phyloP scores from a whole-genome alignment of 2,329 filamentous ascomycete species.

The Botryotinia convoluta region DNA sequence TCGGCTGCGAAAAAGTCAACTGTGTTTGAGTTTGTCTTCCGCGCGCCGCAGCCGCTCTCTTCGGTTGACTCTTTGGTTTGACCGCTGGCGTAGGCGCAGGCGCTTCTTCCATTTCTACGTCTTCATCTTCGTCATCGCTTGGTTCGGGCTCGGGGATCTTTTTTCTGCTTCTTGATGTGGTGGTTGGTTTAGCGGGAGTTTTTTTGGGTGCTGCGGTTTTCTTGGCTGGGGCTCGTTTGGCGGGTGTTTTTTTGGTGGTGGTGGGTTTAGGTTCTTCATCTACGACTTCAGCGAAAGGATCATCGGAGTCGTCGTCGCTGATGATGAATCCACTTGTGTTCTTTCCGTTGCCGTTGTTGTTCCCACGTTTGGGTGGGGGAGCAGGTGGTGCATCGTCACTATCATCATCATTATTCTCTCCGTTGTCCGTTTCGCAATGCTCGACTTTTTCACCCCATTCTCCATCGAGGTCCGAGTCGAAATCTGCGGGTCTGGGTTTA shows the following conservation, averaged over 20 bases:
- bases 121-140: slow-evolving; percentile 46
- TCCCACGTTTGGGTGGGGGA: slow-evolving; percentile 28
- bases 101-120: slow-evolving; percentile 52
- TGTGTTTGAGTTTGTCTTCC: slow-evolving; percentile 51
- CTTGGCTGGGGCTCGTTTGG: slow-evolving; percentile 39
- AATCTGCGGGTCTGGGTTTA: slow-evolving; percentile 74
- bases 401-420: slow-evolving; percentile 43
- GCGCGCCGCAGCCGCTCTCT: slow-evolving; percentile 31
- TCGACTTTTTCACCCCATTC: slow-evolving; percentile 70
- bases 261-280: neutral
- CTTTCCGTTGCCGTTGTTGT: neutral
- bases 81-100: slow-evolving; percentile 39
- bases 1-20: slow-evolving; percentile 48
- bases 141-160: slow-evolving; percentile 37
- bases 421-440: slow-evolving; percentile 22
- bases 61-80: slow-evolving; percentile 39
- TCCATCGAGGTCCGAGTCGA: slow-evolving; percentile 89
- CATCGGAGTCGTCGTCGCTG: slow-evolving; percentile 52
- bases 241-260: slow-evolving; percentile 33
- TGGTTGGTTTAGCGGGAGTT: slow-evolving; percentile 39
- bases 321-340: slow-evolving; percentile 8
- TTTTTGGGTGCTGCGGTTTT: slow-evolving; percentile 42
- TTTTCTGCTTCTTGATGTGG: slow-evolving; percentile 44
- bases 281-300: slow-evolving; percentile 39
- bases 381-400: slow-evolving; percentile 42